These are phyloP conservation scores for Globisporangium middletonii DNA, from an alignment of 352 stramenopile species.

Conservation along the genomic window DNA sequence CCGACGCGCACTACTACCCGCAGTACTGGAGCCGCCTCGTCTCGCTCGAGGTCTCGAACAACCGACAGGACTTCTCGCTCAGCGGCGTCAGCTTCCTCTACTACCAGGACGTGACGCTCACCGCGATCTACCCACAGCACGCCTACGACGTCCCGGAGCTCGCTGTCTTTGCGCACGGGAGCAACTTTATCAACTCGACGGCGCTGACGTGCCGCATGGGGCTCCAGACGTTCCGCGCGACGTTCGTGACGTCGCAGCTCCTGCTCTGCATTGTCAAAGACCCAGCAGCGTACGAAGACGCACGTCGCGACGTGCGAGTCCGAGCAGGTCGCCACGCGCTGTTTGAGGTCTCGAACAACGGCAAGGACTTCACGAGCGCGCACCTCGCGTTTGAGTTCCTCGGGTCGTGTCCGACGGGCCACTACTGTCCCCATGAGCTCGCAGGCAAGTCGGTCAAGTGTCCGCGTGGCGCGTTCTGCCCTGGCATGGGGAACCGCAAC, in stretches of 20 bases:
- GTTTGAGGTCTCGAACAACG: slow-evolving; percentile 94
- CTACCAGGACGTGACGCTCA: slow-evolving; percentile 78
- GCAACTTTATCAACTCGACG: slow-evolving; percentile 92
- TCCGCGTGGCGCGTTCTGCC: slow-evolving; percentile 73
- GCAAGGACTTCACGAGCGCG: slow-evolving; percentile 88
- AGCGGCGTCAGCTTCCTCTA: slow-evolving; percentile 91
- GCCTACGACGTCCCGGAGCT: slow-evolving; percentile 42
- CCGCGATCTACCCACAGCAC: slow-evolving; percentile 46
- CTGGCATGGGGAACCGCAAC: slow-evolving; percentile 77
- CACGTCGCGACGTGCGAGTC: slow-evolving; percentile 14
- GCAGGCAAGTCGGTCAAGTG: slow-evolving; percentile 40
- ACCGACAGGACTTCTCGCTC: slow-evolving; percentile 93
- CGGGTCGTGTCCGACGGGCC: slow-evolving; percentile 77
- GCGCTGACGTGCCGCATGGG: slow-evolving; percentile 87
- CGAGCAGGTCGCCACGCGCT: slow-evolving; percentile 30
- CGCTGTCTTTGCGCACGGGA: slow-evolving; percentile 61
- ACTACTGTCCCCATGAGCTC: slow-evolving; percentile 80
- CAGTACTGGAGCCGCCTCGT: slow-evolving; percentile 87
- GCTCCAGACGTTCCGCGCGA: slow-evolving; percentile 56
- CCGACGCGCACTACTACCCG: slow-evolving; percentile 79
- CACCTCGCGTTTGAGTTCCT: slow-evolving; percentile 68
- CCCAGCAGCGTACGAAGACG: slow-evolving; percentile 31
- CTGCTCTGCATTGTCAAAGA: slow-evolving; percentile 84
- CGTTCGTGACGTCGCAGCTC: slow-evolving; percentile 86
- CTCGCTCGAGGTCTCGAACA: slow-evolving; percentile 92